Percentiles rank a stretch among this genome's conserved stretches.
phyloP scores from a whole-genome alignment of 441 rosid genomes.

The Adansonia rubrostipa region DNA sequence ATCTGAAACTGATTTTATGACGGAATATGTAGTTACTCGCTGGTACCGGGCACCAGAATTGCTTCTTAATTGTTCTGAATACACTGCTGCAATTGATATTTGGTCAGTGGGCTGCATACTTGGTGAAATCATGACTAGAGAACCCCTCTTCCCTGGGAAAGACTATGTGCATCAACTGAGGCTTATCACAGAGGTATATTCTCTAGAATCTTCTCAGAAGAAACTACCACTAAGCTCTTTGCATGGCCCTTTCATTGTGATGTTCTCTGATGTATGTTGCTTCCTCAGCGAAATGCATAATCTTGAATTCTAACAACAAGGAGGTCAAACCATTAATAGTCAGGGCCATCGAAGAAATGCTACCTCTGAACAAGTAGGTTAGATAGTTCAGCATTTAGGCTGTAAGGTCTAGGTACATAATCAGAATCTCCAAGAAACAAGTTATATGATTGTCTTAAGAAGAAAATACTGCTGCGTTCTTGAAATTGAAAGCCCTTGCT shows the following conservation, averaged over 20 bases:
- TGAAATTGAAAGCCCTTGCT: neutral
- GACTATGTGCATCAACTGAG: constrained; percentile 96
- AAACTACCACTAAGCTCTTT: neutral
- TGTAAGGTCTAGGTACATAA: constrained; percentile 7
- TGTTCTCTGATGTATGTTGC: neutral
- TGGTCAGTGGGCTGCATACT: constrained; percentile 99
- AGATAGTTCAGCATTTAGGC: neutral
- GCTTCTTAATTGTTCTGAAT: constrained; percentile 93
- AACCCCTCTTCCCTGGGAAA: constrained; percentile 90
- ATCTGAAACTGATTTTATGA: constrained; percentile 98
- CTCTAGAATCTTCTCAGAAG: constrained; percentile 10
- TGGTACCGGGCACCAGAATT: constrained; percentile 98
- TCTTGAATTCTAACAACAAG: constrained; percentile 1
- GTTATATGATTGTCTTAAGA: neutral
- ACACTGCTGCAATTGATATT: constrained; percentile 94
- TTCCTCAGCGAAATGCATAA: neutral
- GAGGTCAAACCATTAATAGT: neutral
- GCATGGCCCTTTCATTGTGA: constrained; percentile 13
- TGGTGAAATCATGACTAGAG: constrained; percentile 78
- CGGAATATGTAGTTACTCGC: constrained; percentile 96
- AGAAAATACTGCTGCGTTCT: neutral
- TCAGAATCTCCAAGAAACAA: constrained; percentile 9
- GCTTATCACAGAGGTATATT: constrained; percentile 86
- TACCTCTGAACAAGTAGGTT: neutral
- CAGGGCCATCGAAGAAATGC: neutral